phyloP scores from a whole-genome alignment of 2,329 filamentous ascomycete species.

The Diaporthe nobilis region DNA sequence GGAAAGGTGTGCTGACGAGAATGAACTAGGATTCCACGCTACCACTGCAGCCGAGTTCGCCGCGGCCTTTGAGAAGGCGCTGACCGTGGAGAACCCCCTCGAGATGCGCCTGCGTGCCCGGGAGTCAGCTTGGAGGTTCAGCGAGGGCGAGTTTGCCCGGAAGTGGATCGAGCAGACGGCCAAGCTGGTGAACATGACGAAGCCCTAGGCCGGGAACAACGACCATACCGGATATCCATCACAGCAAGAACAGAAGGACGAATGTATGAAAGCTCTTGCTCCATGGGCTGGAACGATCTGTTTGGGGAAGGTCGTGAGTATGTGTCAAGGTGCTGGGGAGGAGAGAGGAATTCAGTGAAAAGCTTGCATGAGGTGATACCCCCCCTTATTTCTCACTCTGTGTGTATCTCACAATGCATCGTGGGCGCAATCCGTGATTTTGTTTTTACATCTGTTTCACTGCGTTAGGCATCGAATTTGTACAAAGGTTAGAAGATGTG shows the following conservation, averaged over 20 bases:
- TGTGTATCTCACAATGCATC: not conserved
- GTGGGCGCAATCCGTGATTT: conserved; percentile 14
- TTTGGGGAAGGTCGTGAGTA: not conserved
- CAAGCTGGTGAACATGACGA: conserved; percentile 70
- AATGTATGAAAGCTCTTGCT: no score
- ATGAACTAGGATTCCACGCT: conserved; percentile 81
- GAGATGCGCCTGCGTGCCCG: conserved; percentile 83
- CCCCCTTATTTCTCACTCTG: conserved; percentile 20
- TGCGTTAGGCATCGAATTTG: conserved; percentile 26
- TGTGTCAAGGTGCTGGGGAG: not conserved
- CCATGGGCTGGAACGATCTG: not conserved
- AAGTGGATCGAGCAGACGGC: conserved; percentile 85
- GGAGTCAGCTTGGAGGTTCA: conserved; percentile 85
- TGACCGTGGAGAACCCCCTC: conserved; percentile 79
- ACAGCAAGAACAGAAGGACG: not conserved
- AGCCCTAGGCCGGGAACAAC: not conserved
- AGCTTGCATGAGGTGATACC: conserved; percentile 37
- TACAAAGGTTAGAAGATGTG: not conserved
- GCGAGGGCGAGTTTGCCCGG: conserved; percentile 85
- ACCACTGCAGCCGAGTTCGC: conserved; percentile 85
- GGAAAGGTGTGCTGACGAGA: conserved; percentile 41
- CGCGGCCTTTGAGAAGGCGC: conserved; percentile 81
- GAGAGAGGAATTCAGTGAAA: not conserved
- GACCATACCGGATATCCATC: not conserved
- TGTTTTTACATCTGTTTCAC: conserved; percentile 3